Evolutionary conservation across 352 stramenopile species (phyloP), one percentile per base, ranked within the genome.

Genomic region (Thraustochytrium sp.): DNA sequence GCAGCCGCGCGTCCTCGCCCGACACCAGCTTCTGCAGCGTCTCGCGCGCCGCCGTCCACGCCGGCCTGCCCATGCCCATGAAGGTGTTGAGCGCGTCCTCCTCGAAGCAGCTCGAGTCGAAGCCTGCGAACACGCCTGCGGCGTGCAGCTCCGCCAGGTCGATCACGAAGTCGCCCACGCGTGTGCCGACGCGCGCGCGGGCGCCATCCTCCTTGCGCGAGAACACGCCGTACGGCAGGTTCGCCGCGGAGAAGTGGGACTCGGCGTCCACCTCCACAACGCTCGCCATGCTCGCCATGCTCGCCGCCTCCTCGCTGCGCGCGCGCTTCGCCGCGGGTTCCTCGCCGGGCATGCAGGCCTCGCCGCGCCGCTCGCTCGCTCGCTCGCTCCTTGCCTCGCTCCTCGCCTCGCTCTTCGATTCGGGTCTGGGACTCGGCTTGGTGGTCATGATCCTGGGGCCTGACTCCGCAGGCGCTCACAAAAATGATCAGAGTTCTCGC

Each of bases 221-320:
- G 86, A 96, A 98, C 21, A 98, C 88, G 54, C 95, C 94, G 89
- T 97, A 98, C 26, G 95, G 95, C 73, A 98, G 89, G 88, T 98
- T 98, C 82, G 95, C 89, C 68, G 98, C 90, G 34, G 94, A 92
- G 85, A 98, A 98, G 87, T 98, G 64, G 8, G 75, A 84, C 8
- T 83, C 75, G 11, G 64, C 26, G 13, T 36, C 55, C 18, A 68
- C 38, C 26, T 86, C 80, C 23, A 82, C 56, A 18, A 73, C 77
- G 56, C 49, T 74, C 49, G n/a, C 40, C 65, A 77, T 77, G 26
- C 13, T 59, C 51, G 51, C 23, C 21, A 5, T 31, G 11, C 8
- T 37, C 51, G 51, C 51, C 51, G 21, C 23, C 51, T 59, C 51
- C 26, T 55, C 63, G 9, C 3, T 53, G 40, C 63, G 63, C 46